Evolutionary conservation across 1,284 basidiomycete genomes (phyloP).

Genomic region (Omphalotus olearius): DNA sequence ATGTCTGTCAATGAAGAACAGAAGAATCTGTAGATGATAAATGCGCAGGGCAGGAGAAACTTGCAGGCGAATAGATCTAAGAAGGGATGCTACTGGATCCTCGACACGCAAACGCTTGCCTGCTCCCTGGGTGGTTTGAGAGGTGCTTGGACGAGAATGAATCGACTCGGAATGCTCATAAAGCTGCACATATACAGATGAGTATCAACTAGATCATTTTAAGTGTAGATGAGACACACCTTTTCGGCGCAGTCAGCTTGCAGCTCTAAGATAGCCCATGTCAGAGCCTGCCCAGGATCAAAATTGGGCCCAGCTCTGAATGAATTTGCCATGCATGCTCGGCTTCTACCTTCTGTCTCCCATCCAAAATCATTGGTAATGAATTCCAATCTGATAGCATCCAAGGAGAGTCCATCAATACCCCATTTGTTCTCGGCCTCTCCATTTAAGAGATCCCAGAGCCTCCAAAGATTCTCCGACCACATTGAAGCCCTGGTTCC

Average conservation of each 20-base stretch:
- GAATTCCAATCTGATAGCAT: conserved; percentile 54
- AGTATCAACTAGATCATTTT: conserved; percentile 17
- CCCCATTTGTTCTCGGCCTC: conserved; percentile 67
- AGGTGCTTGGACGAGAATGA: conserved; percentile 31
- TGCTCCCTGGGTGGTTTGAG: conserved; percentile 17
- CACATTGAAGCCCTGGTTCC: conserved; percentile 23
- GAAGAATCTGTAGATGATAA: conserved; percentile 71
- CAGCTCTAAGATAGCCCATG: conserved; percentile 83
- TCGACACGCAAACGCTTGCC: conserved; percentile 51
- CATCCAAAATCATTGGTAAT: conserved; percentile 4
- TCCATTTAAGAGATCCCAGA: conserved; percentile 20
- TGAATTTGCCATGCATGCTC: conserved; percentile 51
- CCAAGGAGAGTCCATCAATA: conserved; percentile 57
- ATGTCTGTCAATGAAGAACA: conserved; percentile 82
- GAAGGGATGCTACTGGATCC: conserved; percentile 56
- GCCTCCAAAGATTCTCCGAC: conserved; percentile 14
- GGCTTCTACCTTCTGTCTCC: conserved; percentile 15
- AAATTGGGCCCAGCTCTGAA: conserved; percentile 76
- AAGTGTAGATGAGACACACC: conserved; percentile 34
- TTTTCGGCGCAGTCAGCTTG: conserved; percentile 76
- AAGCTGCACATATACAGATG: conserved; percentile 37
- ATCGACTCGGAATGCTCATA: conserved; percentile 58
- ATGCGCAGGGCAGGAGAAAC: conserved; percentile 30
- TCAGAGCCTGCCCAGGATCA: conserved; percentile 61
- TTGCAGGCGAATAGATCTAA: conserved; percentile 44